Evolutionary conservation across 371 early-diverging fungal species (phyloP).

Genomic region (Mortierella sp.): DNA sequence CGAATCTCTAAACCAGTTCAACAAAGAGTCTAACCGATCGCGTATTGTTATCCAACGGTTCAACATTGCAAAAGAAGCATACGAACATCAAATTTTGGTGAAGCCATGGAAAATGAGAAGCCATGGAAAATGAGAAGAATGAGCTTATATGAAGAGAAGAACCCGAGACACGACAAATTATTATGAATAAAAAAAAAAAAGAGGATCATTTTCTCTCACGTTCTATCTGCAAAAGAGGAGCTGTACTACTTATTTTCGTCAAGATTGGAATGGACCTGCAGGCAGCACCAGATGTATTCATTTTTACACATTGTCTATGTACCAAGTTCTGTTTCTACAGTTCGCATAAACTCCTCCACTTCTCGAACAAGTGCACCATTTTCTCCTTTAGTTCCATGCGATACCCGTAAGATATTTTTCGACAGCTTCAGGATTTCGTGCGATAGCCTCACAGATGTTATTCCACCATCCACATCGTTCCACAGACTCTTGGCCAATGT

Average conservation of each 20-base stretch:
- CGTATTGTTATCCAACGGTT: background rate
- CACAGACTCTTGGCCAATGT: conserved; percentile 74
- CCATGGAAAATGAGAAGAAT: too few relatives aligned
- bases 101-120: background rate
- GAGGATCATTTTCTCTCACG: too few relatives aligned
- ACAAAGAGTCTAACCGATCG: conserved; percentile 10
- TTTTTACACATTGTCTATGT: background rate
- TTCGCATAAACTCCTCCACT: conserved; percentile 37
- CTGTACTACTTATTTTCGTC: too few relatives aligned
- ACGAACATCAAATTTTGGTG: conserved; percentile 9
- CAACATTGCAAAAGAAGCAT: conserved; percentile 7
- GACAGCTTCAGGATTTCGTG: conserved; percentile 37
- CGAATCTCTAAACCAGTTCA: conserved; percentile 14
- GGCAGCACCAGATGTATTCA: too few relatives aligned
- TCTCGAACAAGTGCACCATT: conserved; percentile 36
- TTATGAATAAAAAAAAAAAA: too few relatives aligned
- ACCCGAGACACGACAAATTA: too few relatives aligned
- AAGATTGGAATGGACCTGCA: too few relatives aligned
- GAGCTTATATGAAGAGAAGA: too few relatives aligned
- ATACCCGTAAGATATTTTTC: conserved; percentile 28
- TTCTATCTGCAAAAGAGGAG: too few relatives aligned
- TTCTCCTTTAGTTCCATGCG: conserved; percentile 32
- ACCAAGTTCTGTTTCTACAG: conserved; percentile 45
- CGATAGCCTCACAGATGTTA: conserved; percentile 43
- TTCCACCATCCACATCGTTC: conserved; percentile 62